phyloP scores from a whole-genome alignment of 805 yeast genomes.

The Nakazawaea holstii region DNA sequence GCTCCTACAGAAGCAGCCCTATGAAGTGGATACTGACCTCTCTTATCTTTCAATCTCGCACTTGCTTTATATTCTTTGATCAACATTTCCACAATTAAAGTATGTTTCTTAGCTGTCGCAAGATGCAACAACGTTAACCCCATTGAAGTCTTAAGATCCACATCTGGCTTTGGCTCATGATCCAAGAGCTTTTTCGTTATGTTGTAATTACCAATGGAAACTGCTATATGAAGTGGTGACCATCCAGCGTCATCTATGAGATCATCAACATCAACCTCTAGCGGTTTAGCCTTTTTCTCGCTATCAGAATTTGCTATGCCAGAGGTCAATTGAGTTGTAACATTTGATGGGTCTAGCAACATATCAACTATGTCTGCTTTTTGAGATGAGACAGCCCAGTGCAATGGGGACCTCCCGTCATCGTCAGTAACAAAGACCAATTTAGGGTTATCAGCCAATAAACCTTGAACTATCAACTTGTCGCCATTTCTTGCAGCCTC shows the following conservation, averaged over 20 bases:
- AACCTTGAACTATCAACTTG: slow-evolving; percentile 40
- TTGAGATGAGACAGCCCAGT: slow-evolving; percentile 80
- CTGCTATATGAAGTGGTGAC: slow-evolving; percentile 83
- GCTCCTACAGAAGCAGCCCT: slow-evolving; percentile 82
- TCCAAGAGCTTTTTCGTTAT: slow-evolving; percentile 46
- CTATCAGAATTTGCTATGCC: neutral
- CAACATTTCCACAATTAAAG: slow-evolving; percentile 47
- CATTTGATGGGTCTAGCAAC: slow-evolving; percentile 32
- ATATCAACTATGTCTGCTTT: slow-evolving; percentile 45
- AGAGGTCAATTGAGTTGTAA: slow-evolving; percentile 11
- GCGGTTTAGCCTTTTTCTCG: slow-evolving; percentile 8
- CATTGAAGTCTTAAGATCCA: slow-evolving; percentile 53
- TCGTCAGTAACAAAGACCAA: slow-evolving; percentile 47
- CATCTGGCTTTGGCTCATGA: slow-evolving; percentile 50
- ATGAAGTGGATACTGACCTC: slow-evolving; percentile 64
- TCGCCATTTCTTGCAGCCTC: slow-evolving; percentile 67
- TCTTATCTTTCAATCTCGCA: slow-evolving; percentile 60
- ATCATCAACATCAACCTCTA: slow-evolving; percentile 60
- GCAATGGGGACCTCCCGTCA: slow-evolving; percentile 77
- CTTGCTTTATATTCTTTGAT: slow-evolving; percentile 51
- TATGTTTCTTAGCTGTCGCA: slow-evolving; percentile 67
- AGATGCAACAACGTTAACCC: slow-evolving; percentile 75
- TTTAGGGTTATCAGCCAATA: slow-evolving; percentile 46
- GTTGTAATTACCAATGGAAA: slow-evolving; percentile 61
- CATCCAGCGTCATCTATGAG: slow-evolving; percentile 73